phyloP scores from a whole-genome alignment of 2,329 filamentous ascomycete species.

The Atkinsonella hypoxylon region DNA sequence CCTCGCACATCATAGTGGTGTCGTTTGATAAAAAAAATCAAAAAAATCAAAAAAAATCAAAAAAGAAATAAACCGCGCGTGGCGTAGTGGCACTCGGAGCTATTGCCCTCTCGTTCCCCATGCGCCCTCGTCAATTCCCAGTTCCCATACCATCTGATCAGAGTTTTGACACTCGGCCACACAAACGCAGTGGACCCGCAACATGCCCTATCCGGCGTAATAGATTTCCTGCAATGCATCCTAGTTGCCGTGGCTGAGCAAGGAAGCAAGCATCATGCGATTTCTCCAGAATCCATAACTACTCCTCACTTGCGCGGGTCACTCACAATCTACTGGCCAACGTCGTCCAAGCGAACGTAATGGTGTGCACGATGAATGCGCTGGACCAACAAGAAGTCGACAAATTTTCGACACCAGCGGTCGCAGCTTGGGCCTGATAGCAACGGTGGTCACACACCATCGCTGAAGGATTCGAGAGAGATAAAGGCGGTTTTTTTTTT shows the following conservation, averaged over 20 bases:
- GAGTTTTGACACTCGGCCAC: not conserved
- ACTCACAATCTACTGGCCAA: not conserved
- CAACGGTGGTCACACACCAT: not conserved
- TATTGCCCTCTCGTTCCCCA: not conserved
- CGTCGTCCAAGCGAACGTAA: not conserved
- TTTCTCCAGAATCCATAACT: not conserved
- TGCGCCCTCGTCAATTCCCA: not conserved
- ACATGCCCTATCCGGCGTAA: not conserved
- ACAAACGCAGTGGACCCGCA: not conserved
- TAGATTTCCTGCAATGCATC: not conserved
- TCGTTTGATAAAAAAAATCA: too few species aligned
- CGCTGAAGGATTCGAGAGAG: not conserved
- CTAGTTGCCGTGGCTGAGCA: not conserved
- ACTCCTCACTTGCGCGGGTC: too few species aligned
- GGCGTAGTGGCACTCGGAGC: not conserved
- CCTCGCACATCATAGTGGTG: not conserved
- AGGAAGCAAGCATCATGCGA: too few species aligned
- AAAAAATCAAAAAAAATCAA: too few species aligned
- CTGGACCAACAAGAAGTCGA: slow-evolving; percentile 2
- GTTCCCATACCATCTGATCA: too few species aligned
- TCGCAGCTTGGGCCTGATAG: not conserved
- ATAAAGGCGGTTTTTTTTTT: too few species aligned
- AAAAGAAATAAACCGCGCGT: not conserved
- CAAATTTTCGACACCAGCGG: not conserved
- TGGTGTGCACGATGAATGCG: slow-evolving; percentile 1